phyloP scores from a whole-genome alignment of 2,329 filamentous ascomycete species.

The Lecanicillium sp. region DNA sequence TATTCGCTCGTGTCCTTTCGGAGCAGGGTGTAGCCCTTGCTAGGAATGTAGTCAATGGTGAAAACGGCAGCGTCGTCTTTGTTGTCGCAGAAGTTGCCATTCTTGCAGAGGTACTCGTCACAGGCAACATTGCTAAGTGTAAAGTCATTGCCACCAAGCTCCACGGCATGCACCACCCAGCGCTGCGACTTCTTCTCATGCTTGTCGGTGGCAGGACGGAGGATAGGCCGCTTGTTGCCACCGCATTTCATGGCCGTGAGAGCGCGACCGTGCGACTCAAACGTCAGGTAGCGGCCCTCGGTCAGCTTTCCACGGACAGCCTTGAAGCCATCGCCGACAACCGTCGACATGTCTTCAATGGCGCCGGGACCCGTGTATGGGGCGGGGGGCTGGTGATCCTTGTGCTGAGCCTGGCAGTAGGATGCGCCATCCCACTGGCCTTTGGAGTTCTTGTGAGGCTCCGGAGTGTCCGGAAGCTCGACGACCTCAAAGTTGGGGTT shows the following conservation, averaged over 20 bases:
- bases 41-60: constrained; percentile 16
- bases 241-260: constrained; percentile 29
- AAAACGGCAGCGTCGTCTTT: constrained; percentile 17
- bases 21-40: constrained; percentile 18
- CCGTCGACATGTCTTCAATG: constrained; percentile 31
- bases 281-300: constrained; percentile 48
- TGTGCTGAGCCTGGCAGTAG: constrained; percentile 35
- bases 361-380: constrained; percentile 37
- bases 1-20: constrained; percentile 12
- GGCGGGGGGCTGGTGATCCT: constrained; percentile 34
- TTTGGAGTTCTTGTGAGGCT: constrained; percentile 34
- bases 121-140: constrained; percentile 21
- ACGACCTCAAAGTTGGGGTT: constrained; percentile 46
- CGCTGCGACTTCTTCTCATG: constrained; percentile 39
- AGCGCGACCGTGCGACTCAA: constrained; percentile 40
- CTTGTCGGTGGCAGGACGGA: constrained; percentile 22
- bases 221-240: constrained; percentile 15
- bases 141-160: constrained; percentile 23
- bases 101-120: constrained; percentile 18
- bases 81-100: constrained; percentile 10
- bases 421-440: constrained; percentile 41
- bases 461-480: constrained; percentile 34
- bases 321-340: constrained; percentile 51
- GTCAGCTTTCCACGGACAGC: constrained; percentile 44
- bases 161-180: constrained; percentile 41